A percentile compares a stretch with the other conserved stretches of the same genome.
These are phyloP conservation scores for Tuber magnatum DNA, from an alignment of 495 filamentous ascomycete species.

Conservation along the genomic window DNA sequence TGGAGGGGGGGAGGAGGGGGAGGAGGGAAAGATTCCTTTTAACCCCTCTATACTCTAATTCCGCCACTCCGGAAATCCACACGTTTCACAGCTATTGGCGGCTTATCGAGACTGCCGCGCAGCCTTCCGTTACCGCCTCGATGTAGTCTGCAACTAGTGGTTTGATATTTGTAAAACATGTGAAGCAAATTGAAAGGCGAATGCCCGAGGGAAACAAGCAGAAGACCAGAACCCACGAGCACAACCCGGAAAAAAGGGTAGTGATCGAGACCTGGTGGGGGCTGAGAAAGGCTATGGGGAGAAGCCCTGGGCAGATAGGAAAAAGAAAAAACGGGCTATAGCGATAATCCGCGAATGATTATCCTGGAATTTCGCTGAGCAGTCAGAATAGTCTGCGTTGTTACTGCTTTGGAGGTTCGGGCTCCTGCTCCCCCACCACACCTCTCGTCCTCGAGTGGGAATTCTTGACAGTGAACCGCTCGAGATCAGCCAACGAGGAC, in stretches of 20 bases:
- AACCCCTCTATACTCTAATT: conserved; percentile 2
- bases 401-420: conserved; percentile 33
- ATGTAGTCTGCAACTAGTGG: background rate
- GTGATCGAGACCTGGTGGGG: background rate
- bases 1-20: background rate
- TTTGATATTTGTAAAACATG: conserved; percentile 3
- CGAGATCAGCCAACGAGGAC: background rate
- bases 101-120: background rate
- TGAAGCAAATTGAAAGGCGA: background rate
- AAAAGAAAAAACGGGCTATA: conserved; percentile 21
- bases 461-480: background rate
- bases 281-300: background rate
- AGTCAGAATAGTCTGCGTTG: conserved; percentile 25
- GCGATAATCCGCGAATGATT: conserved; percentile 25
- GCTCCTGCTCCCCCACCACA: background rate
- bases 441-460: background rate
- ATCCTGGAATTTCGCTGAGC: conserved; percentile 18
- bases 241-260: background rate
- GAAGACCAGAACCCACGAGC: background rate
- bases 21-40: background rate
- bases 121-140: background rate
- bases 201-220: background rate
- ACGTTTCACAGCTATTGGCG: conserved; percentile 4
- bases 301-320: background rate
- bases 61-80: background rate